These are phyloP conservation scores for Zangia roseola DNA, from an alignment of 768 basidiomycete genomes.

Conservation along the genomic window DNA sequence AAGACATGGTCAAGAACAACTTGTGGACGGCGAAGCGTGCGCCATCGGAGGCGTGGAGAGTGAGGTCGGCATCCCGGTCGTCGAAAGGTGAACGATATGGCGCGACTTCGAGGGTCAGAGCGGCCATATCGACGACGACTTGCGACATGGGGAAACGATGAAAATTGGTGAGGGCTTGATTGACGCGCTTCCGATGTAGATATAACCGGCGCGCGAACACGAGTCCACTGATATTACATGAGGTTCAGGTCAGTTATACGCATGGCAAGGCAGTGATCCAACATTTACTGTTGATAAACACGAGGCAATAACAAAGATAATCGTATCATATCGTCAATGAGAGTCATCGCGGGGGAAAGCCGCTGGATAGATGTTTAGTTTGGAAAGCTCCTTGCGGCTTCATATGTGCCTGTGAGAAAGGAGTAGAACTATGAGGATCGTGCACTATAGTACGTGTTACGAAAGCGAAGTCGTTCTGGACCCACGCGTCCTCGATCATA, in stretches of 20 bases:
- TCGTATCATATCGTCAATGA: neutral
- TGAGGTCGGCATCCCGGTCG: constrained; percentile 40
- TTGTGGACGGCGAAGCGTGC: constrained; percentile 45
- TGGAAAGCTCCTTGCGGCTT: constrained; percentile 23
- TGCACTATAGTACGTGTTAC: constrained; percentile 17
- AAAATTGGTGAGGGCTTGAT: constrained; percentile 15
- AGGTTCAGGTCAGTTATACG: constrained; percentile 29
- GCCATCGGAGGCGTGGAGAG: constrained; percentile 42
- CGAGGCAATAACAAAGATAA: constrained; percentile 18
- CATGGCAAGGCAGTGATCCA: constrained; percentile 24
- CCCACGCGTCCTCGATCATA: constrained; percentile 6
- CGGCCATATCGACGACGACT: constrained; percentile 22
- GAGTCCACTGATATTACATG: constrained; percentile 19
- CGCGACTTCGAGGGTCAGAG: constrained; percentile 28
- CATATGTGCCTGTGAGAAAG: constrained; percentile 1
- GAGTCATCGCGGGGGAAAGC: neutral
- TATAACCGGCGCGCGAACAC: constrained; percentile 22
- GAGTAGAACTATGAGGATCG: neutral
- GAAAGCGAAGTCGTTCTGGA: neutral
- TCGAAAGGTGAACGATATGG: constrained; percentile 37
- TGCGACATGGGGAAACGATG: constrained; percentile 27
- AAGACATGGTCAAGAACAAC: constrained; percentile 41
- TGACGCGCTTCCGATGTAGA: constrained; percentile 22
- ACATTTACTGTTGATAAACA: constrained; percentile 22
- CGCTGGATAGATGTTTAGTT: constrained; percentile 2